These are phyloP conservation scores for Mimosa pudica DNA, from an alignment of 306 rosid species.

Conservation along the genomic window DNA sequence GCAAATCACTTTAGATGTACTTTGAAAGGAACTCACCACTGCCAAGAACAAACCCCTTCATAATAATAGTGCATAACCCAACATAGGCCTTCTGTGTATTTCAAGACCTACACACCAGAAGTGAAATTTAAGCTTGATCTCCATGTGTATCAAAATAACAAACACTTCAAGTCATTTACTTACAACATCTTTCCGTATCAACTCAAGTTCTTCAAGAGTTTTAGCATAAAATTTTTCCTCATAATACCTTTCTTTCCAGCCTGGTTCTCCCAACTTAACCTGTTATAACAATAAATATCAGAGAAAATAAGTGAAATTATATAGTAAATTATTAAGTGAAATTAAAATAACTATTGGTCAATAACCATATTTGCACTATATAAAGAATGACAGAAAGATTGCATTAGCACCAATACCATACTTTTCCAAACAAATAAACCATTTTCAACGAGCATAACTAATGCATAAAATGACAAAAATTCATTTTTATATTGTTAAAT, in stretches of 20 bases:
- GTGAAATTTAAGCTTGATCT: constrained; percentile 32
- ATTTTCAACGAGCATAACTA: constrained; percentile 4
- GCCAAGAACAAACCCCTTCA: constrained; percentile 99
- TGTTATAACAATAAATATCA: constrained; percentile 36
- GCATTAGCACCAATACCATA: neutral
- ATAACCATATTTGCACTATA: neutral
- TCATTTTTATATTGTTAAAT: neutral
- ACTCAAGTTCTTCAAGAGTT: constrained; percentile 89
- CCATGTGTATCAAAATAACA: constrained; percentile 29
- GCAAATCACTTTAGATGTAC: constrained; percentile 1
- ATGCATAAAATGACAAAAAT: neutral
- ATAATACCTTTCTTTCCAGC: constrained; percentile 98
- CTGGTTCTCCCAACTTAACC: constrained; percentile 88
- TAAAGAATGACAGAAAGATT: constrained; percentile 1
- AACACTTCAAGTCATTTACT: constrained; percentile 43
- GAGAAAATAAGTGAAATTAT: neutral
- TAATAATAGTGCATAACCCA: constrained; percentile 99
- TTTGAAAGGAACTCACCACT: constrained; percentile 65
- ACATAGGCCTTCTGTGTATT: constrained; percentile 90
- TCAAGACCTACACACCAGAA: constrained; percentile 67
- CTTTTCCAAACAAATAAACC: constrained; percentile 2
- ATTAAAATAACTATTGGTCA: neutral
- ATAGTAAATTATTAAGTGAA: neutral
- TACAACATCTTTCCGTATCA: constrained; percentile 86
- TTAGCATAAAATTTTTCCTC: constrained; percentile 77